Base-by-base conservation (phyloP, 2,329 filamentous ascomycete genomes). In the Talaromyces sp. region DNA sequence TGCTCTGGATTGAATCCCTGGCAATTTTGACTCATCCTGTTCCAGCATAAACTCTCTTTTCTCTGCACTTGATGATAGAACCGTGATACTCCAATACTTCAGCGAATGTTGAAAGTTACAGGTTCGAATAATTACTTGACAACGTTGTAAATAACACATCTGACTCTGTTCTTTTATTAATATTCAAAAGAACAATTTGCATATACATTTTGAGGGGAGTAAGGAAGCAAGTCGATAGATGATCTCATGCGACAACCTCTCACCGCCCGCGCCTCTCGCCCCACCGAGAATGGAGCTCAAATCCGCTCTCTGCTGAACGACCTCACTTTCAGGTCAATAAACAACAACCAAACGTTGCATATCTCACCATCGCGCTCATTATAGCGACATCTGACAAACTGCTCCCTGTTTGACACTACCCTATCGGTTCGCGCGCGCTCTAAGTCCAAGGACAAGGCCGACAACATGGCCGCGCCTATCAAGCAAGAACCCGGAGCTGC, bases 401-500 rank as follows among this genome's bases (percentile, higher is more conserved):
- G 58, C 43, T 59, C 35, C 58, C 43, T 41, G 9, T 43, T 39
- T 2, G 9, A 14, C 22, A 8, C 24, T n/a, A 5, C 2, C 6
- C n/a, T 33, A 10, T 16, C 13, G 14, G 14, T 3, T n/a, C 19
- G 27, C 16, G 50, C 31, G 50, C 52, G 10, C 52, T 65, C 39
- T 16, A 56, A 47, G 8, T n/a, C 7, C 27, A 31, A 31, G 27
- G 27, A n/a, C n/a, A 61, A 47, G 11, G 19, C 19, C 48, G 3
- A 48, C 31, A 47, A 52, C 68, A 75, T 69, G 70, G 72, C 74
- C 69, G 70, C 75, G 60, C 74, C 75, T 60, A 68, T 81, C 71
- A 81, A 81, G 67, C 74, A 72, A 68, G 79, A 81, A 64, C 74
- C 77, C 37, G 77, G 77, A 69, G 70, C 72, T 65, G 69, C 75